Base-by-base conservation (phyloP, 2,329 filamentous ascomycete species). In the Paramyrothecium sp. region DNA sequence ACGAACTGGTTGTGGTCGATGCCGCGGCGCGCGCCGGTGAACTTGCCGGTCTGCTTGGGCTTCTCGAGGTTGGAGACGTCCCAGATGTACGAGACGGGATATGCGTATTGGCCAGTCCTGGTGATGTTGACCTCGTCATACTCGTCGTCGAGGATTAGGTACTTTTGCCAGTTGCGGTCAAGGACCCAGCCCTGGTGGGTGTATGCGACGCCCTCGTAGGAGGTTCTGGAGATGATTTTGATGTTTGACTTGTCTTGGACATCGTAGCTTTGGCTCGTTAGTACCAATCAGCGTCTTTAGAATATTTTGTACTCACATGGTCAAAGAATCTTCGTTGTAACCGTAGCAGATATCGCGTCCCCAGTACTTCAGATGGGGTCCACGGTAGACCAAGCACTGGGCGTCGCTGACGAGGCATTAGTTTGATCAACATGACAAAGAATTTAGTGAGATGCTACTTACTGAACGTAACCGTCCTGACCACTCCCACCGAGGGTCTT, bases 131-230 rank as follows among this genome's bases (percentile, higher is more conserved):
- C 63, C 66, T 83, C 81, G 61, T 83, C 80, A 56, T 77, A 73
- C 62, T 82, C 80, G 60, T 82, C 79, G 63, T 82, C 79, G 23
- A 79, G 63, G 53, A 81, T 71, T 10, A 82, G 72, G 48, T 60
- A 68, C 58, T 76, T 73, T 51, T 76, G 71, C 69, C 69, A 76
- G 52, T 74, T 66, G 12, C 70, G 65, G 63, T 81, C 74, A 53
- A 81, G 73, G 8, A 84, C 73, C 71, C 77, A 80, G 56, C 82
- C 83, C 63, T 85, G 83, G 66, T 86, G 83, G 2, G 81, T 83
- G 72, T 84, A 85, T 17, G 75, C 67, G 19, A 79, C 80, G 44
- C 83, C 82, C n/a, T 79, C 75, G 67, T 85, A 86, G 0, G 76
- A 78, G 2, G 81, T 84, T 57, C 74, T 75, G 54, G 81, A 84